Evolutionary conservation across 768 basidiomycete species (phyloP), one percentile per base, ranked within the genome.

Genomic region (Mrakia hoshinonis): DNA sequence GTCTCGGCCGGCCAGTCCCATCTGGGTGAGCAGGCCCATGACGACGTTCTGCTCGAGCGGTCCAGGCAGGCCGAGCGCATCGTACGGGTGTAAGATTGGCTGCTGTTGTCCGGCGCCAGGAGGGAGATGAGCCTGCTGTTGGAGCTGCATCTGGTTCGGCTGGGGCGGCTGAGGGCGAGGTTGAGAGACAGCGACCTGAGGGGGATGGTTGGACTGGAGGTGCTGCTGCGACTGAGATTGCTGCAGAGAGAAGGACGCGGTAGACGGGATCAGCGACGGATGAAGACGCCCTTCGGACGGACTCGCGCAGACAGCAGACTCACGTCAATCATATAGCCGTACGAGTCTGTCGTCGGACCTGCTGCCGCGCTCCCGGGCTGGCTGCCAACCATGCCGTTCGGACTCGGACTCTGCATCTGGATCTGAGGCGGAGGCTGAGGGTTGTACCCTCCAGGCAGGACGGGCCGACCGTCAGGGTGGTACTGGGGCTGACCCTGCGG

Each of bases 381-480:
- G 34, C 58, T 36, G n/a, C 22, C 6, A 5, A 61, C 34, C 58
- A 61, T 10, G 11, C 36, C 34, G 36, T 61, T 61, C 34, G 58
- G 58, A 38, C 58, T 61, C 31, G 58, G 58, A n/a, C 58, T 61
- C 58, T 61, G 58, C 58, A 61, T 61, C 34, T 61, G 58, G 20
- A 61, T 61, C 22, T 61, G 58, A 61, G 58, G 58, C 22, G 58
- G 58, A 22, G 34, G 58, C 36, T 61, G 58, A 11, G 34, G 34
- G 55, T 29, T 18, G 29, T 31, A 31, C 34, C 31, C 31, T 61
- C 58, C 58, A n/a, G 18, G 18, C 10, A 29, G 55, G n/a, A 31
- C 54, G 15, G 29, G 20, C 55, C 55, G 2, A 10, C 55, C 34
- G 55, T 29, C 55, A 31, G 55, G 29, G 5, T 38, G 34, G 26